phyloP scores from a whole-genome alignment of 495 filamentous ascomycete species.

The Sordaria brevicollis region DNA sequence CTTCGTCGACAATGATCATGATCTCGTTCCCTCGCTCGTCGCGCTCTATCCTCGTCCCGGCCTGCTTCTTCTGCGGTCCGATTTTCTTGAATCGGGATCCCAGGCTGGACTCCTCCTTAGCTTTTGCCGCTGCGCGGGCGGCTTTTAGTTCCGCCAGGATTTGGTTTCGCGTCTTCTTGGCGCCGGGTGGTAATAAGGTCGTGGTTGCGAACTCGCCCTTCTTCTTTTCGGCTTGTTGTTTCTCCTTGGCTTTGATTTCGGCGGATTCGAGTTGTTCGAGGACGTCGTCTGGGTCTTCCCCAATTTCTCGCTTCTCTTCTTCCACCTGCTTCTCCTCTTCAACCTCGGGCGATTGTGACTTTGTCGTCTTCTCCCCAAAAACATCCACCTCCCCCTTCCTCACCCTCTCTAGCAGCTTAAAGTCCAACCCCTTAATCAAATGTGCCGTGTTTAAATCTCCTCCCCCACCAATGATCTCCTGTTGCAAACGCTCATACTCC shows the following conservation, averaged over 20 bases:
- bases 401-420: constrained; percentile 64
- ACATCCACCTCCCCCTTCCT: constrained; percentile 61
- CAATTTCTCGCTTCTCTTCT: constrained; percentile 17
- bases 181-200: constrained; percentile 45
- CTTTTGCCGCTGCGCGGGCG: constrained; percentile 51
- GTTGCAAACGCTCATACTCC: constrained; percentile 60
- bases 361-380: constrained; percentile 26
- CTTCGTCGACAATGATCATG: constrained; percentile 72
- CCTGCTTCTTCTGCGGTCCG: constrained; percentile 46
- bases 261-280: constrained; percentile 64
- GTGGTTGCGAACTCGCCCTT: constrained; percentile 66
- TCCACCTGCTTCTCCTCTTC: constrained; percentile 15
- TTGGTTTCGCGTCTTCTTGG: constrained; percentile 69
- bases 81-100: constrained; percentile 78
- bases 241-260: constrained; percentile 45
- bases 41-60: constrained; percentile 57
- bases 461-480: constrained; percentile 57
- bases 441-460: constrained; percentile 72
- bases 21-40: constrained; percentile 72
- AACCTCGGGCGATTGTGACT: constrained; percentile 13
- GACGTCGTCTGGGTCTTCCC: constrained; percentile 57
- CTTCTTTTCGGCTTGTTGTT: constrained; percentile 56
- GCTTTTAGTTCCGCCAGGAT: constrained; percentile 76
- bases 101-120: constrained; percentile 46
- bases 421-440: constrained; percentile 86